These are phyloP conservation scores for Trichoderma orchidacearum DNA, from an alignment of 495 filamentous ascomycete genomes.

Conservation along the genomic window DNA sequence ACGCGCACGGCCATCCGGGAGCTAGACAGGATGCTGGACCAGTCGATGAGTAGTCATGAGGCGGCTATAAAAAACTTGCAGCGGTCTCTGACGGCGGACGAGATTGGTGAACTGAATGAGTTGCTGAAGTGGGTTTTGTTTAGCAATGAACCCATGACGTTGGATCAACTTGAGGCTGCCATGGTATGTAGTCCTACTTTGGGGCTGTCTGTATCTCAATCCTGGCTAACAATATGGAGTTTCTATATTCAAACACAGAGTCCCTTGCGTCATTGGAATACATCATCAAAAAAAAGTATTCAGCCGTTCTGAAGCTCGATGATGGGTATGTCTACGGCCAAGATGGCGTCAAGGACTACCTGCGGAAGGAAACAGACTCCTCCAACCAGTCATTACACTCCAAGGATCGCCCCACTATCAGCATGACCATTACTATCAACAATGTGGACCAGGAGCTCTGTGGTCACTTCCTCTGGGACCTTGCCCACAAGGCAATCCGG, in stretches of 20 bases:
- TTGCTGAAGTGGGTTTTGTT: conserved; percentile 7
- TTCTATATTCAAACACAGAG: conserved; percentile 6
- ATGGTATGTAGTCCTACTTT: conserved; percentile 2
- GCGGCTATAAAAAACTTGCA: conserved; percentile 7
- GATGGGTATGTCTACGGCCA: background rate
- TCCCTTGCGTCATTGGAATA: conserved; percentile 5
- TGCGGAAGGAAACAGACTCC: background rate
- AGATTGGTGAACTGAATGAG: conserved; percentile 8
- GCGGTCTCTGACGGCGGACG: conserved; percentile 4
- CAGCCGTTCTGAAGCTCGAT: conserved; percentile 4
- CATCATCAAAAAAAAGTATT: conserved; percentile 7
- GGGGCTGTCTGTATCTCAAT: background rate
- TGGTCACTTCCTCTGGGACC: conserved; percentile 9
- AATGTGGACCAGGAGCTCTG: conserved; percentile 9
- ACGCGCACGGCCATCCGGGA: conserved; percentile 4
- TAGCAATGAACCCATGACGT: background rate
- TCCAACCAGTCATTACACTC: background rate
- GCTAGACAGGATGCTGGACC: conserved; percentile 5
- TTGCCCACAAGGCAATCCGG: conserved; percentile 9
- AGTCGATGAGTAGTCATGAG: conserved; percentile 6
- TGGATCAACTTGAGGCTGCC: conserved; percentile 5
- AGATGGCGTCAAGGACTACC: conserved; percentile 2
- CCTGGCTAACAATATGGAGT: background rate
- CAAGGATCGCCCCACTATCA: conserved; percentile 5
- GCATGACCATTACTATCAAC: conserved; percentile 9